Conservation (phyloP, 306 rosid species). For the Sechiopsis laciniata region DNA sequence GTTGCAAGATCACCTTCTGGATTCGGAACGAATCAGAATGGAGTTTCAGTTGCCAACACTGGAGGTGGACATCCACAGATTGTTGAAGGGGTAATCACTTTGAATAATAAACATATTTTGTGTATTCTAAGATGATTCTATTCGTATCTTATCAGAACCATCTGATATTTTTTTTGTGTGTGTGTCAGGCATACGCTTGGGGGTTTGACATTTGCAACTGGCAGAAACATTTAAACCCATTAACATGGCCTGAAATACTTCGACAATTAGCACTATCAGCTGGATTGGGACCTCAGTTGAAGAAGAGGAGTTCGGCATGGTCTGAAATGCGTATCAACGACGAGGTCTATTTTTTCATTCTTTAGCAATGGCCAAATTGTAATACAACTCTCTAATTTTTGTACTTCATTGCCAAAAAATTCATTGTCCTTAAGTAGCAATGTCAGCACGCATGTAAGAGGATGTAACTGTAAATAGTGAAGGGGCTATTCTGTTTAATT, state of each 20-base stretch:
- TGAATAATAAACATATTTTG: slow-evolving; percentile 14
- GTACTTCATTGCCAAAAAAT: neutral
- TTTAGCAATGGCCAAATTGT: neutral
- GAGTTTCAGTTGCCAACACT: neutral
- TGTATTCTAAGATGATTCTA: neutral
- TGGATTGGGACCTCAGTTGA: slow-evolving; percentile 68
- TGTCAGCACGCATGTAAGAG: neutral
- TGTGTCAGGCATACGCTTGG: slow-evolving; percentile 82
- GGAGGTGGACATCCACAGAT: slow-evolving; percentile 60
- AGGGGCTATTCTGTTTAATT: slow-evolving; percentile 7
- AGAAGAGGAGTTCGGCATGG: slow-evolving; percentile 49
- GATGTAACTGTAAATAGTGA: neutral
- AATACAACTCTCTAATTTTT: slow-evolving; percentile 10
- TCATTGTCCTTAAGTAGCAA: neutral
- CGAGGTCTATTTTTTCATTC: slow-evolving; percentile 47
- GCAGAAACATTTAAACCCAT: slow-evolving; percentile 57
- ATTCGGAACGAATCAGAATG: neutral
- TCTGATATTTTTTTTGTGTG: slow-evolving; percentile 16
- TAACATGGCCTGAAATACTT: slow-evolving; percentile 88
- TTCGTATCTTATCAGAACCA: slow-evolving; percentile 20
- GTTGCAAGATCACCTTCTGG: slow-evolving; percentile 42
- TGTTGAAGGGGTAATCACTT: slow-evolving; percentile 81
- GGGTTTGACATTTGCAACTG: slow-evolving; percentile 90
- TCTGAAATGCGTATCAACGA: slow-evolving; percentile 61
- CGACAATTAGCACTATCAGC: slow-evolving; percentile 74